These are phyloP conservation scores for Blastomyces gilchristii DNA, from an alignment of 2,329 filamentous ascomycete species.

Conservation along the genomic window DNA sequence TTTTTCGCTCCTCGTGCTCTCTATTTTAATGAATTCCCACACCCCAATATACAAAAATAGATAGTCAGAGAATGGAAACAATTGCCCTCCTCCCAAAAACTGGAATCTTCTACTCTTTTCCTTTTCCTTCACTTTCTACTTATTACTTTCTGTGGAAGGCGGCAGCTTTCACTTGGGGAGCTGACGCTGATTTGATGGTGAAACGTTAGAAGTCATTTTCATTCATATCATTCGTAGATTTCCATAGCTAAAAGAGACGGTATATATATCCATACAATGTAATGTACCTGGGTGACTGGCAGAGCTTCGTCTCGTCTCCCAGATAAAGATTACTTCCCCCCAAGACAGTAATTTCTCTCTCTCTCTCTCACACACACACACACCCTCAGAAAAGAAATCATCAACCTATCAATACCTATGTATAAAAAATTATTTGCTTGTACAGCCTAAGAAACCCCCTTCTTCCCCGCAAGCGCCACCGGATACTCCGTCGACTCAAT, in stretches of 20 bases:
- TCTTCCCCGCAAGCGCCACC: slow-evolving; percentile 24
- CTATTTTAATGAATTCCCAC: too few relatives aligned
- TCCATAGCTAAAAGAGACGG: too few relatives aligned
- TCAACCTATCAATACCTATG: neutral
- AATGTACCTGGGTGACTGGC: too few relatives aligned
- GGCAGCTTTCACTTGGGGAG: neutral
- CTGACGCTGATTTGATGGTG: neutral
- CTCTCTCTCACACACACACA: neutral
- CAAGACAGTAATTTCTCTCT: neutral
- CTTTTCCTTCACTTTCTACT: neutral
- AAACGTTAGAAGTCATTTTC: neutral
- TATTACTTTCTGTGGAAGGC: neutral
- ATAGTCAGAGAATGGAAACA: neutral
- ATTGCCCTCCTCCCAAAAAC: neutral
- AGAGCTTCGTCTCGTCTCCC: too few relatives aligned
- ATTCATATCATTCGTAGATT: neutral
- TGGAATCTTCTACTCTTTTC: neutral
- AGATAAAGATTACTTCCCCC: too few relatives aligned
- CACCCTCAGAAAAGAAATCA: neutral
- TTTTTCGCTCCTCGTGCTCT: too few relatives aligned
- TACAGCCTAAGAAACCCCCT: neutral
- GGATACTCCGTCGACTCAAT: slow-evolving; percentile 54
- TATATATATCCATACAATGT: too few relatives aligned
- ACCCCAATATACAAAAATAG: too few relatives aligned
- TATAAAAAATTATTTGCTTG: too few relatives aligned